Conservation (phyloP, 192 early-diverging fungal species). For the Polychytrium aggregatum region DNA sequence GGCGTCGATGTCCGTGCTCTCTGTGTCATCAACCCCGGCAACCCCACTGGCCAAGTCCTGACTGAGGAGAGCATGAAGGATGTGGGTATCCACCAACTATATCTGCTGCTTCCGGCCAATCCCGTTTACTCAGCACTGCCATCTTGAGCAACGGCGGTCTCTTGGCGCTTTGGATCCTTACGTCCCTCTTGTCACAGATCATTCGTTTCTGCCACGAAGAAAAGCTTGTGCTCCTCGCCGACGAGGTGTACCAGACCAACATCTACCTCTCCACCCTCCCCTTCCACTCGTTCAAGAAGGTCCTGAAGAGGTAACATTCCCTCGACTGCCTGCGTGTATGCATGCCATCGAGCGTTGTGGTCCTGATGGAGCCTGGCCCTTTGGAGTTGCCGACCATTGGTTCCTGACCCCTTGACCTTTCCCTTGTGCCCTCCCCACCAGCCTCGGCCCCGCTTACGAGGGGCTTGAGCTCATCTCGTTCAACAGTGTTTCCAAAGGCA, state of each 20-base stretch:
- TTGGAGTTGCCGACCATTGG: too few species aligned
- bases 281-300: constrained; percentile 96
- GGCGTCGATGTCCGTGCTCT: constrained; percentile 87
- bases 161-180: neutral
- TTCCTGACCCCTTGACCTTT: too few species aligned
- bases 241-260: constrained; percentile 98
- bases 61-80: constrained; percentile 71
- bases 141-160: neutral
- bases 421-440: too few species aligned
- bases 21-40: constrained; percentile 96
- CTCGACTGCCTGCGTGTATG: too few species aligned
- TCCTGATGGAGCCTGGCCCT: too few species aligned
- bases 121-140: neutral
- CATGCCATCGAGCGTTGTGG: too few species aligned
- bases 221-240: constrained; percentile 76
- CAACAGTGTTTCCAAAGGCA: constrained; percentile 95
- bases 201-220: constrained; percentile 79
- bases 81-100: constrained; percentile 11
- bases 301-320: constrained; percentile 53
- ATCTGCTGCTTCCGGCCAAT: neutral
- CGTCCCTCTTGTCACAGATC: too few species aligned
- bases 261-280: constrained; percentile 72
- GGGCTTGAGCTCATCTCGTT: constrained; percentile 86
- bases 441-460: constrained; percentile 58
- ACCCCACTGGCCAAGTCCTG: constrained; percentile 92